Base-by-base conservation (phyloP, 2,329 filamentous ascomycete genomes). In the Tolypocladium album region DNA sequence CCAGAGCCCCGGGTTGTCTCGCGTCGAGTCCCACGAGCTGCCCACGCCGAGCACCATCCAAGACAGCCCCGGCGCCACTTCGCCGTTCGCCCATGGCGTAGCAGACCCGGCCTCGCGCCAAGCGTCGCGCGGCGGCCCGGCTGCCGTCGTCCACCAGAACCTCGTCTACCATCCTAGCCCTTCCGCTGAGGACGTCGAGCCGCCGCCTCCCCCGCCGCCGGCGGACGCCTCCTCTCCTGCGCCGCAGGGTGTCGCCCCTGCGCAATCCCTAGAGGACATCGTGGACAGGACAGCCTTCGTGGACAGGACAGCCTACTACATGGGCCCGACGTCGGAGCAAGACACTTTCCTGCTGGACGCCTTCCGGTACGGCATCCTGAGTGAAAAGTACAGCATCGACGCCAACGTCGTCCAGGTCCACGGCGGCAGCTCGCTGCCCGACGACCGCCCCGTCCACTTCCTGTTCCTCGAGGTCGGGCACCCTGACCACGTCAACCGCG, bases 271-370 rank as follows among this genome's bases (percentile, higher is more conserved):
- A 9, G 77, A 80, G 61, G 76, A 79, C 61, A 73, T 72, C 17
- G 65, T 69, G 22, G 71, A 73, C 58, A 65, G 70, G 22, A 79
- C 77, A 1, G 75, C 78, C 15, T 77, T 79, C 64, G 65, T 69
- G 22, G 71, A 73, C 58, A 65, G 70, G 22, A 79, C 77, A 1
- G 75, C 78, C 15, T 77, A 79, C 64, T 76, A 70, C 15, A 74
- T 80, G 68, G 78, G 77, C 0, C 69, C 75, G 17, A 71, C 76
- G 2, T 74, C 72, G 12, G 78, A 80, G 65, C 78, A 80, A 62
- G 78, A 80, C 59, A 72, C 76, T 1, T 72, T 78, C 62, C 70
- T 80, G 11, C 69, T 80, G 5, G 74, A 76, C 43, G 77, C 76
- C 13, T 79, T 80, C 59, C 70, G 77, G 22, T 79, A 78, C 42